Conservation (phyloP, 169 alveolate genomes). For the Plasmodium yoelii region DNA sequence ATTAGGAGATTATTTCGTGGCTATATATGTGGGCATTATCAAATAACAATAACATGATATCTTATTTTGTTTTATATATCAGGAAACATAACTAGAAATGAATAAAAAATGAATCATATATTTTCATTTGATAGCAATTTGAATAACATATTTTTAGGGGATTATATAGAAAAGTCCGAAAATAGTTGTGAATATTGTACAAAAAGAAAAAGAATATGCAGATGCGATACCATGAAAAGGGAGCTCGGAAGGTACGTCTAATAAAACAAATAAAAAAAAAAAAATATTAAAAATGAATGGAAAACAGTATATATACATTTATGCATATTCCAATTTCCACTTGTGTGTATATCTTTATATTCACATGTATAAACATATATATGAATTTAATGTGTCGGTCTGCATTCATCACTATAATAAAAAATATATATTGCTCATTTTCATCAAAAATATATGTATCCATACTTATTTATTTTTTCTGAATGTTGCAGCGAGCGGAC, state of each 20-base stretch:
- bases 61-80: neutral
- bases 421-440: too few relatives aligned
- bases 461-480: neutral
- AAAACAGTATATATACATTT: neutral
- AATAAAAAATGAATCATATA: constrained; percentile 41
- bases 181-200: constrained; percentile 58
- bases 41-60: constrained; percentile 12
- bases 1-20: too few relatives aligned
- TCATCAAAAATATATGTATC: too few relatives aligned
- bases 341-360: neutral
- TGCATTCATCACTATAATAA: too few relatives aligned
- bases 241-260: constrained; percentile 65
- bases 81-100: constrained; percentile 1
- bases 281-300: neutral
- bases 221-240: constrained; percentile 64
- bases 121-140: constrained; percentile 55
- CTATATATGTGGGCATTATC: neutral
- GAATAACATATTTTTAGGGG: constrained; percentile 69
- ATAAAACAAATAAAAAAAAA: neutral
- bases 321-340: neutral
- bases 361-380: neutral
- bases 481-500: constrained; percentile 28
- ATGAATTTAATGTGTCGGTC: neutral
- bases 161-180: constrained; percentile 38
- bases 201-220: constrained; percentile 67